Conservation (phyloP, 106 monocot genomes). For the Phalaenopsis equestris region DNA sequence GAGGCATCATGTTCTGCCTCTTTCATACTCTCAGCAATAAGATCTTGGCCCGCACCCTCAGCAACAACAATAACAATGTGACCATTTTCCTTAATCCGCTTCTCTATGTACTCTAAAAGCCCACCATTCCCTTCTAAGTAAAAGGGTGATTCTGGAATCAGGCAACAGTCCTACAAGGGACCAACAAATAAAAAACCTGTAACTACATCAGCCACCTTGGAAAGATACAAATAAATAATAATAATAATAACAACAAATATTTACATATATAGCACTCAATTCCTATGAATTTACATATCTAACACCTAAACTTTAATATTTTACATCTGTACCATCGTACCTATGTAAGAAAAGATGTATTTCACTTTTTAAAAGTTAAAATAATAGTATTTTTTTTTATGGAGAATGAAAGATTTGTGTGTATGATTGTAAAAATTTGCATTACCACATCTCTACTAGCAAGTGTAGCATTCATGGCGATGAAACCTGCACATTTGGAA, state of each 20-base stretch:
- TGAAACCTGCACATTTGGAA: slow-evolving; percentile 38
- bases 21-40: slow-evolving; percentile 36
- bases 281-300: not conserved
- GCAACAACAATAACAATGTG: slow-evolving; percentile 65
- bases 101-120: slow-evolving; percentile 50
- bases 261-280: not conserved
- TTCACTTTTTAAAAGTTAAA: too few species aligned
- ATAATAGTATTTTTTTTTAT: too few species aligned
- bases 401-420: too few species aligned
- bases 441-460: slow-evolving; percentile 68
- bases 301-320: too few species aligned
- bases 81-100: slow-evolving; percentile 51
- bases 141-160: slow-evolving; percentile 67
- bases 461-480: slow-evolving; percentile 77
- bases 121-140: slow-evolving; percentile 59
- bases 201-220: not conserved
- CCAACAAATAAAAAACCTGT: not conserved
- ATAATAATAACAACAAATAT: not conserved
- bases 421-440: not conserved
- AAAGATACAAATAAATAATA: not conserved
- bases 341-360: too few species aligned
- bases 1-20: slow-evolving; percentile 31
- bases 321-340: too few species aligned
- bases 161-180: slow-evolving; percentile 58
- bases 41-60: slow-evolving; percentile 66